These are phyloP conservation scores for Botrytis squamosa DNA, from an alignment of 2,329 filamentous ascomycete species.

Conservation along the genomic window DNA sequence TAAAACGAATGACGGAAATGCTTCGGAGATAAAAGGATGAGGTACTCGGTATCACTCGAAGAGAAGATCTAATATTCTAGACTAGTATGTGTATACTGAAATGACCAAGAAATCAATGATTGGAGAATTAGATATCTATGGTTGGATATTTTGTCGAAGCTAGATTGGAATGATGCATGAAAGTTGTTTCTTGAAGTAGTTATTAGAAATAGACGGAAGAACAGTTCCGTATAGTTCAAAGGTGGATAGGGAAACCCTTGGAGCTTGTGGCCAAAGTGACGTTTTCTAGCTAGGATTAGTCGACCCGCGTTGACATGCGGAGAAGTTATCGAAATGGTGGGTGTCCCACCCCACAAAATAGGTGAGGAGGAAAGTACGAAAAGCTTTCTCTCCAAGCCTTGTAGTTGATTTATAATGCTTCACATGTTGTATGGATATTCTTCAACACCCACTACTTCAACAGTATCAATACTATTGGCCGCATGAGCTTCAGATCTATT, in stretches of 20 bases:
- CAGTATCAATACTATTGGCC: not conserved
- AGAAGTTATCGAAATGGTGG: not conserved
- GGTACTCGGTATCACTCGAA: not conserved
- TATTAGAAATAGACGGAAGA: not conserved
- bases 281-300: not conserved
- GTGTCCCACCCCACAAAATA: not conserved
- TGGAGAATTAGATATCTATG: not conserved
- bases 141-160: not conserved
- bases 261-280: not conserved
- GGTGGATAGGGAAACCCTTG: not conserved
- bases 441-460: not conserved
- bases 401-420: not conserved
- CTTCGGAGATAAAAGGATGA: not conserved
- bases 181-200: not conserved
- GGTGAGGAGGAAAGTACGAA: not conserved
- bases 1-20: not conserved
- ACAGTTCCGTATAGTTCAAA: not conserved
- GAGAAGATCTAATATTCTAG: not conserved
- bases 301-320: not conserved
- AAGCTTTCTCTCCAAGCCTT: not conserved
- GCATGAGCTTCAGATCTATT: not conserved
- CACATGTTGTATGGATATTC: not conserved
- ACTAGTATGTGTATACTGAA: not conserved
- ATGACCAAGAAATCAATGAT: not conserved
- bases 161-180: not conserved